Conservation (phyloP, 768 basidiomycete species). For the Russula compacta region DNA sequence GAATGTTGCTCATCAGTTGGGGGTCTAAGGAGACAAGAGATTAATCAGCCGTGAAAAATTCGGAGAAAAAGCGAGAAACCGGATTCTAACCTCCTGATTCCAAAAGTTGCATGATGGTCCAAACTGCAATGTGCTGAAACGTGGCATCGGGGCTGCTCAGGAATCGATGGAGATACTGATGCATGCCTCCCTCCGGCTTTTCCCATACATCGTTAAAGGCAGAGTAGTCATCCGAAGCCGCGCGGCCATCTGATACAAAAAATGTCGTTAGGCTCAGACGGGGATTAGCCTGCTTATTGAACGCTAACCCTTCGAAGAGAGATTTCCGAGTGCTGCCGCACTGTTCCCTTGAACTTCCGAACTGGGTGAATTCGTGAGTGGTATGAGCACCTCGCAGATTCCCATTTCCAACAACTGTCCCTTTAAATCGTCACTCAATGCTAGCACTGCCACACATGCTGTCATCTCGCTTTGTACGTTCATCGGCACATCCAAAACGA, state of each 20-base stretch:
- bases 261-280: not conserved
- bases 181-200: slow-evolving; percentile 95
- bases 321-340: slow-evolving; percentile 93
- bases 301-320: slow-evolving; percentile 84
- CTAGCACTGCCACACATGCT: slow-evolving; percentile 93
- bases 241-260: slow-evolving; percentile 53
- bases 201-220: slow-evolving; percentile 99
- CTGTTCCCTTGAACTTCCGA: slow-evolving; percentile 99
- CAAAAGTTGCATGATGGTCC: slow-evolving; percentile 96
- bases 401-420: slow-evolving; percentile 97
- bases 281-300: not conserved
- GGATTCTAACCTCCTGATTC: slow-evolving; percentile 75
- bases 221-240: slow-evolving; percentile 79
- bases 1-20: slow-evolving; percentile 84
- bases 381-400: slow-evolving; percentile 94
- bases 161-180: slow-evolving; percentile 90
- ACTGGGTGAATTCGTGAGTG: slow-evolving; percentile 89
- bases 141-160: slow-evolving; percentile 88
- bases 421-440: slow-evolving; percentile 94
- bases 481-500: slow-evolving; percentile 90
- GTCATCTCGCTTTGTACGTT: slow-evolving; percentile 99
- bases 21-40: slow-evolving; percentile 45
- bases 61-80: not conserved
- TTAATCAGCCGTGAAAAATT: not conserved
- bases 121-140: slow-evolving; percentile 99